Evolutionary conservation across 1,139 yeast species (phyloP), one percentile per base, ranked within the genome.

Genomic region (Taphrina confusa): DNA sequence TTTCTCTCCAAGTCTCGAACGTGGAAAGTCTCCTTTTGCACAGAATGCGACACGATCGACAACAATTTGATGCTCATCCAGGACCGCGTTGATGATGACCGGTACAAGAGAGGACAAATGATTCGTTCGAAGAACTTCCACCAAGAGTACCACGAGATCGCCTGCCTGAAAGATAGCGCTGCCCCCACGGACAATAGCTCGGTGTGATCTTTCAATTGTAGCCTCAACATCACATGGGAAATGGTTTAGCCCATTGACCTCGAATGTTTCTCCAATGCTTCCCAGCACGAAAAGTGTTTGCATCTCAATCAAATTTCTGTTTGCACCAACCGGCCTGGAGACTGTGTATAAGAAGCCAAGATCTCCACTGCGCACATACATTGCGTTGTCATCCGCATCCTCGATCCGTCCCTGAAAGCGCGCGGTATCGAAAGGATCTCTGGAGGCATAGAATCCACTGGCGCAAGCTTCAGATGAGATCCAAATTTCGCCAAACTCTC

Each of bases 401-500:
- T 70, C 74, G 40, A 87, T 79, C 57, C 75, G 78, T 18, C 87
- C 87, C 39, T 72, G 70, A 65, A 86, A 79, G 62, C 85, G 84
- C 39, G 74, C 76, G 4, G 75, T 69, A 30, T 76, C 75, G 61
- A 78, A 74, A 28, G 71, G 67, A 60, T 75, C 80, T 56, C 51
- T 64, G 1, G 84, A 82, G 63, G 80, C 79, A 54, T 84, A 81
- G 69, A 85, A 85, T 2, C 82, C 81, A 6, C 77, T 71, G 36
- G 84, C 84, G 67, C 85, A 89, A 0, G 92, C 95, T 66, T 90
- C 96, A 0, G 96, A 86, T 64, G 87, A 82, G 1, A 92, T 94
- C 98, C 98, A 92, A 49, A 92, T 90, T 73, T 92, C 98, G 39
- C 99, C 99, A 71, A 83, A 85, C 71, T 94, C 98, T n/a, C 97